phyloP scores from a whole-genome alignment of 2,329 filamentous ascomycete species.

The Aureobasidium sp. region DNA sequence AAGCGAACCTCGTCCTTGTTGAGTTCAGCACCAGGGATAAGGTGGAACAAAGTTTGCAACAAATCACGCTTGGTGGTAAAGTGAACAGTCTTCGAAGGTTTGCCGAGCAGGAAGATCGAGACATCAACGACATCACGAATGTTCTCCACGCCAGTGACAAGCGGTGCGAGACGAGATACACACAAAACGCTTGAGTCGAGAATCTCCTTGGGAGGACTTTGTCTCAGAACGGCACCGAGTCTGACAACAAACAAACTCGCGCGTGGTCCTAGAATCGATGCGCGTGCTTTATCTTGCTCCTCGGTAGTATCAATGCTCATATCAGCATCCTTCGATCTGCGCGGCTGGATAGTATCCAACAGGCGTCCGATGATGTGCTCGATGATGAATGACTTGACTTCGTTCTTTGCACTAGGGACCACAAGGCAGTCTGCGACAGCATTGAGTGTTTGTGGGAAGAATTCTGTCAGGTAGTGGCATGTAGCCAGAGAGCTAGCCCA shows the following conservation, averaged over 20 bases:
- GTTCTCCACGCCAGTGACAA: conserved; percentile 60
- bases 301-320: conserved; percentile 1
- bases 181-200: conserved; percentile 71
- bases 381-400: conserved; percentile 76
- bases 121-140: conserved; percentile 72
- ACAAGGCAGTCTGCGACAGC: conserved; percentile 65
- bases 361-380: conserved; percentile 63
- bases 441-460: conserved; percentile 52
- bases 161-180: conserved; percentile 65
- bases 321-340: conserved; percentile 29
- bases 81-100: conserved; percentile 75
- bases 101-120: conserved; percentile 69
- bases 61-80: conserved; percentile 76
- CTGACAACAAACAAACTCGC: conserved; percentile 56
- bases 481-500: conserved; percentile 65
- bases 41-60: conserved; percentile 70
- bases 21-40: conserved; percentile 58
- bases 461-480: conserved; percentile 59
- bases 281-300: conserved; percentile 47
- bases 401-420: conserved; percentile 68
- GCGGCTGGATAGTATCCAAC: conserved; percentile 43
- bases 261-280: conserved; percentile 53
- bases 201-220: conserved; percentile 59
- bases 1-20: conserved; percentile 51
- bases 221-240: conserved; percentile 46